A percentile compares a stretch with the other conserved stretches of the same genome.
Evolutionary conservation across 495 filamentous ascomycete genomes (phyloP).

Genomic region (Chaetomium cochliodes): DNA sequence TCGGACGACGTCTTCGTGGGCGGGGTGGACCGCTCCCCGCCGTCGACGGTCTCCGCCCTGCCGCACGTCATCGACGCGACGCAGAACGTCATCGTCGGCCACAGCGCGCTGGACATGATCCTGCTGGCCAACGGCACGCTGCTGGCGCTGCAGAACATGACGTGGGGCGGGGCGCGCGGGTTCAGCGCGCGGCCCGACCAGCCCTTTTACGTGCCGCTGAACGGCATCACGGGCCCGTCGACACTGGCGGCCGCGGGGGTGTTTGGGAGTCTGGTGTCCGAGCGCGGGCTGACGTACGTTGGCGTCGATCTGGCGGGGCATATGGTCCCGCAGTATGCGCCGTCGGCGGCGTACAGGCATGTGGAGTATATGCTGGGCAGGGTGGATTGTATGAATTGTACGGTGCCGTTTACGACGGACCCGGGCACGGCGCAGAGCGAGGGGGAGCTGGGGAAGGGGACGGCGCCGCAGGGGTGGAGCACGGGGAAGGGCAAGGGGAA

Average conservation of each 20-base stretch:
- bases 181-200: conserved; percentile 59
- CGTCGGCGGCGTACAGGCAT: conserved; percentile 63
- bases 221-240: conserved; percentile 41
- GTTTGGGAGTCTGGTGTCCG: conserved; percentile 60
- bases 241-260: conserved; percentile 53
- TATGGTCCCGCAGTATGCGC: conserved; percentile 64
- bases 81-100: conserved; percentile 65
- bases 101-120: conserved; percentile 59
- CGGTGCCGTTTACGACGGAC: conserved; percentile 35
- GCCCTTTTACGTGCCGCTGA: conserved; percentile 66
- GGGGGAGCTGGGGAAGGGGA: conserved; percentile 32
- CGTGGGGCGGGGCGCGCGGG: conserved; percentile 70
- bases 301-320: conserved; percentile 60
- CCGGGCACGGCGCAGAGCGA: conserved; percentile 23
- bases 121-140: conserved; percentile 67
- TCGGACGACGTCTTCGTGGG: conserved; percentile 55
- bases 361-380: conserved; percentile 66
- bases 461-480: conserved; percentile 36
- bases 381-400: conserved; percentile 45
- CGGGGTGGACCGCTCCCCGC: conserved; percentile 46
- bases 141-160: conserved; percentile 80
- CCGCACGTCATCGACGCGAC: conserved; percentile 71
- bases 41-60: conserved; percentile 53
- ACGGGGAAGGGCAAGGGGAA: neutral
- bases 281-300: conserved; percentile 69